These are phyloP conservation scores for Rhizopogon vesiculosus DNA, from an alignment of 768 basidiomycete species.

Conservation along the genomic window DNA sequence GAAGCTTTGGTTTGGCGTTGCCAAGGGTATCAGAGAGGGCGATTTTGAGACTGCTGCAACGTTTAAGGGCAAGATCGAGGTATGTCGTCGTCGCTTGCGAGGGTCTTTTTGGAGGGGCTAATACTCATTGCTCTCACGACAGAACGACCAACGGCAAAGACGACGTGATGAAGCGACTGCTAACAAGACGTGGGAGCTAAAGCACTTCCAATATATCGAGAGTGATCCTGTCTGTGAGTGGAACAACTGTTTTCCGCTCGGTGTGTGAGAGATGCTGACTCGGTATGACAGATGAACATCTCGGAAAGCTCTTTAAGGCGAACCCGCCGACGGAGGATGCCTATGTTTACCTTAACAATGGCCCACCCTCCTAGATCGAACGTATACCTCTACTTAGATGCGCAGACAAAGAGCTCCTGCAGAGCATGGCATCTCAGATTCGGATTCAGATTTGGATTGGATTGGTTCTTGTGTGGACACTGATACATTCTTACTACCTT, in stretches of 20 bases:
- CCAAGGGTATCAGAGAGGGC: conserved; percentile 85
- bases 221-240: conserved; percentile 69
- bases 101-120: too few relatives aligned
- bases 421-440: not conserved
- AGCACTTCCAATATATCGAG: conserved; percentile 70
- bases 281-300: conserved; percentile 49
- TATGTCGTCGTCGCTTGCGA: conserved; percentile 21
- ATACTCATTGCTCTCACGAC: not conserved
- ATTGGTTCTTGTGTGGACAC: not conserved
- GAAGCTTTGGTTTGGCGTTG: conserved; percentile 78
- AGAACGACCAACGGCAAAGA: conserved; percentile 92
- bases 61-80: conserved; percentile 93
- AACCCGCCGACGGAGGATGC: conserved; percentile 69
- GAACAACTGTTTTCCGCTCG: not conserved
- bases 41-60: conserved; percentile 88
- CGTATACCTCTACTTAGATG: not conserved
- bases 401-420: not conserved
- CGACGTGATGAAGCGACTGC: conserved; percentile 76
- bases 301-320: conserved; percentile 56
- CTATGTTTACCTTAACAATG: conserved; percentile 66
- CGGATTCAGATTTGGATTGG: too few relatives aligned
- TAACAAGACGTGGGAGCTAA: conserved; percentile 69
- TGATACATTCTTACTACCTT: not conserved
- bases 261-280: not conserved
- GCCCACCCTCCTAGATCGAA: conserved; percentile 20